Evolutionary conservation across 495 filamentous ascomycete genomes (phyloP).

Genomic region (Trichocladium uniseriatum): DNA sequence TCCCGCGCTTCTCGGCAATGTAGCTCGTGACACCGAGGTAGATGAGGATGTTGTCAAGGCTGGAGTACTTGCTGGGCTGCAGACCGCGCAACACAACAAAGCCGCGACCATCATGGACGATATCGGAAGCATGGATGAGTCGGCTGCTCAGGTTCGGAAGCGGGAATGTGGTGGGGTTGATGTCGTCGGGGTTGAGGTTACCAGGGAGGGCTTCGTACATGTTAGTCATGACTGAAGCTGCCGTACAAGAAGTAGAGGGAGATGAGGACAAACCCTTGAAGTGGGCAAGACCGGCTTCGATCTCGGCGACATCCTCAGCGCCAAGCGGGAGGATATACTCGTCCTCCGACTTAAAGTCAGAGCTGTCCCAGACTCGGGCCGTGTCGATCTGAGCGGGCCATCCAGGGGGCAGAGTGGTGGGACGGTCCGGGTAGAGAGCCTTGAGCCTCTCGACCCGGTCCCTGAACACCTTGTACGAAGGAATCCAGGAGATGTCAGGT

Average conservation of each 20-base stretch:
- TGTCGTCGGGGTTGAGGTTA: constrained; percentile 19
- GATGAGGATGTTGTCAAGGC: constrained; percentile 24
- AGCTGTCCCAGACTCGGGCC: constrained; percentile 20
- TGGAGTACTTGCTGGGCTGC: constrained; percentile 20
- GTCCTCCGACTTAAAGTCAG: constrained; percentile 21
- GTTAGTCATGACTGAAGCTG: not conserved
- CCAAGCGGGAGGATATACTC: constrained; percentile 19
- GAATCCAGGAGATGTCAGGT: constrained; percentile 26
- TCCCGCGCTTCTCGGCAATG: constrained; percentile 24
- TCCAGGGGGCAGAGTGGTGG: constrained; percentile 19
- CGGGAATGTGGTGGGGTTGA: constrained; percentile 17
- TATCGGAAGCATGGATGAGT: constrained; percentile 12
- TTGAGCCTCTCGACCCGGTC: constrained; percentile 20
- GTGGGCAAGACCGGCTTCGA: constrained; percentile 16
- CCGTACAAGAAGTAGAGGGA: not conserved
- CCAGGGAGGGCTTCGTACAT: not conserved
- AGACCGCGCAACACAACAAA: constrained; percentile 24
- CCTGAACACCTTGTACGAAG: constrained; percentile 22
- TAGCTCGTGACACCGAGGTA: constrained; percentile 27
- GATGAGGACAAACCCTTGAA: constrained; percentile 18
- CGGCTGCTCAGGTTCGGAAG: constrained; percentile 13
- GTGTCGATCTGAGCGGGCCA: constrained; percentile 19
- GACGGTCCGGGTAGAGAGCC: constrained; percentile 15
- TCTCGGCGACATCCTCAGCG: constrained; percentile 19
- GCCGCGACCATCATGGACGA: constrained; percentile 20